Base-by-base conservation (phyloP, 345 rosid genomes). In the Citrus reticulata region DNA sequence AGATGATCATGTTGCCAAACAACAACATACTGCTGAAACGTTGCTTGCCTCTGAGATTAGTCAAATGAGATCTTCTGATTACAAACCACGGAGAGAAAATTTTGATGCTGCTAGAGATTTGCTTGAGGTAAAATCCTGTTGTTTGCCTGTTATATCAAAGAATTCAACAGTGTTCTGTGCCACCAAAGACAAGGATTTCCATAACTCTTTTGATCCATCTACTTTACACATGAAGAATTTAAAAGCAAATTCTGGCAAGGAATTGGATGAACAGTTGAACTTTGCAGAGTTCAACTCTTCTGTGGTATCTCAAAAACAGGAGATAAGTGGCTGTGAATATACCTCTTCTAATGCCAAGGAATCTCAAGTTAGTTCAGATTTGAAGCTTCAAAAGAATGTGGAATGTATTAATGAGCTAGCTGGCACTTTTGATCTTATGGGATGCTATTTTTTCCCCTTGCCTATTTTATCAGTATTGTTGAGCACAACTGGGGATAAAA, bases 391-490 rank as follows among this genome's bases (percentile, higher is more conserved):
- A 75, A 78, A 79, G 75, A 82, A 81, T 84, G 42, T 88, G 72
- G 86, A 84, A 79, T 54, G 79, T 75, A 75, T 77, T 69, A 83
- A 80, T 85, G 89, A 92, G 73, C 84, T 91, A 68, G 81, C 81
- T 57, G 87, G 86, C 73, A 80, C 59, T 72, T 70, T 79, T 84
- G 87, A 88, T 64, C 83, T 89, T 78, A 82, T 90, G 64, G 99
- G 99, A 79, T 87, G 97, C 87, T 96, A 96, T 87, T 81, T 87
- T 72, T 97, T 89, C 73, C 97, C 90, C 40, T 63, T 81, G 82
- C 97, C 93, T 51, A 73, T 92, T 84, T 79, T 84, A 75, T 83
- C 91, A 30, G 81, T 95, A 71, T 80, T 84, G 80, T 82, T 92
- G 77, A 83, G 86, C 73, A 68, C 85, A 81, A 75, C 78, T 25